Evolutionary conservation across 2,329 filamentous ascomycete species (phyloP), one percentile per base, ranked within the genome.

Genomic region (Diaporthe sp.): DNA sequence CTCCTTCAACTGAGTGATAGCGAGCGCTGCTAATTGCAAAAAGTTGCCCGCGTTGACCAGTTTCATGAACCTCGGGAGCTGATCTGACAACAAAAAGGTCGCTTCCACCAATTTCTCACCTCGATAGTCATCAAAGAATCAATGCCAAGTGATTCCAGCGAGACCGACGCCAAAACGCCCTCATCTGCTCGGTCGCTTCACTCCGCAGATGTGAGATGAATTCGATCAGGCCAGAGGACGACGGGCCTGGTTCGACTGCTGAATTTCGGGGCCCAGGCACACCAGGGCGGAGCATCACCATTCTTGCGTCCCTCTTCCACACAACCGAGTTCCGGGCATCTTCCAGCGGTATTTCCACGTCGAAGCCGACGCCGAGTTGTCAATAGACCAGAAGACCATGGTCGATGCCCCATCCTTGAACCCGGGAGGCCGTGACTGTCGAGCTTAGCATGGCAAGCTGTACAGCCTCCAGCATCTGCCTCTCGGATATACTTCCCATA

Each of bases 361-460:
- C 78, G 28, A 82, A 75, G 25, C 79, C 81, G 77, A 81, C 79
- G 58, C 80, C 46, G 72, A 78, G 31, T 46, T 78, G 75, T 79
- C 79, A 73, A 74, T 57, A 28, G 7, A 57, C 28, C 77, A 77
- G 1, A 60, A 58, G 28, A 73, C 67, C 13, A 74, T 73, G 74
- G 6, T 76, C 65, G 28, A 31, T 34, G 4, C 74, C 51, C 34
- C 68, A 68, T 9, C 34, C 46, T 31, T 53, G 31, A 44, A 46
- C 13, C 22, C 62, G 22, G 7, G n/a, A 19, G 22, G 25, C 15
- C 17, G 22, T 46, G 31, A 68, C 39, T 49, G 78, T 46, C 28
- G 67, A 72, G 22, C 77, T 77, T 19, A 76, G 71, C 31, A 80
- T 74, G 31, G 72, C 58, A 1, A 80, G 74, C 65, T 79, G 78